phyloP scores from a whole-genome alignment of 2,329 filamentous ascomycete species.

The Xylariaceae sp. region DNA sequence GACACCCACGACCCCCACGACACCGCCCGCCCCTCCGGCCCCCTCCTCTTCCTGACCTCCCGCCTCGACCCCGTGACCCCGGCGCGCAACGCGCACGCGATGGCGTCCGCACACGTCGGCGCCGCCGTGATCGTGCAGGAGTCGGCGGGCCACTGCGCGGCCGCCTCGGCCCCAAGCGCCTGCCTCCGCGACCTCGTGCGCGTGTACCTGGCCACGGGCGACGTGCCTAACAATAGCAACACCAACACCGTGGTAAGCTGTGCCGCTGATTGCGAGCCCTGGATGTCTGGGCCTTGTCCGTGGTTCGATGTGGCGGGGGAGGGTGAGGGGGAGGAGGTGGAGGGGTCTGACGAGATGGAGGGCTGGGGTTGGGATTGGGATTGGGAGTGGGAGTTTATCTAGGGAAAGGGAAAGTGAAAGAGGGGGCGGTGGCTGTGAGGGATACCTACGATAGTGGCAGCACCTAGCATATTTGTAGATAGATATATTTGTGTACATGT shows the following conservation, averaged over 20 bases:
- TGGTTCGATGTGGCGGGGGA: too few species aligned
- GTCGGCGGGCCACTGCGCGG: conserved; percentile 25
- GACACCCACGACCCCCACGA: conserved; percentile 1
- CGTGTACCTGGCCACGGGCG: neutral
- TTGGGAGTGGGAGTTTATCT: neutral
- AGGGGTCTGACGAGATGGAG: too few species aligned
- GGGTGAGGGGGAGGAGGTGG: too few species aligned
- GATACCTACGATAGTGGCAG: too few species aligned
- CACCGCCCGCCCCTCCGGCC: conserved; percentile 42
- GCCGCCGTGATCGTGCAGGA: conserved; percentile 24
- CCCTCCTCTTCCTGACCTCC: conserved; percentile 48
- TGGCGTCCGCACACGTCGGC: conserved; percentile 23
- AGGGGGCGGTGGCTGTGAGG: too few species aligned
- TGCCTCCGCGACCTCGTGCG: neutral
- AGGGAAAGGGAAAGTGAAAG: too few species aligned
- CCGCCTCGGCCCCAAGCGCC: neutral
- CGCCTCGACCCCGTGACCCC: conserved; percentile 52
- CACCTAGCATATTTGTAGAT: too few species aligned
- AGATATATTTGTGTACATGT: too few species aligned
- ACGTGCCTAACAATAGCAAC: too few species aligned
- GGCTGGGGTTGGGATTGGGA: neutral
- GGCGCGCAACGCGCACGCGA: conserved; percentile 38
- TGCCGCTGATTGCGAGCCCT: neutral
- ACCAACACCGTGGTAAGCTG: too few species aligned
- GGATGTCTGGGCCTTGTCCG: too few species aligned